Base-by-base conservation (phyloP, 2,329 filamentous ascomycete species). In the Rasamsonia emersonii region DNA sequence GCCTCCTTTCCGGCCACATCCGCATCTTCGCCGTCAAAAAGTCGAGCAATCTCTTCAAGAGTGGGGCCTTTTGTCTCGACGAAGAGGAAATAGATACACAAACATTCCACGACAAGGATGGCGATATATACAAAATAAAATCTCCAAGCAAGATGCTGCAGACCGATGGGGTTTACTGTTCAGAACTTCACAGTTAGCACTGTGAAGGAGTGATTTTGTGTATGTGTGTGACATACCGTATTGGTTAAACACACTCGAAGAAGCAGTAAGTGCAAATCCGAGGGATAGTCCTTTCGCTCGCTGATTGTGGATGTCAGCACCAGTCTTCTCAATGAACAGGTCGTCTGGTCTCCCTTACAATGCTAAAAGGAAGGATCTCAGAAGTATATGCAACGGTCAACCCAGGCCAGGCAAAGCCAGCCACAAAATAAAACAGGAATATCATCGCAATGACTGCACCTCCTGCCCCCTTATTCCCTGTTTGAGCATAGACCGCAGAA, bases 11-110 rank as follows among this genome's bases (percentile, higher is more conserved):
- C 26, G 3, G 36, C 38, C 8, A 40, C 32, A 17, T 40, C 23
- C 16, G 38, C 36, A 33, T 38, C 28, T 25, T 38, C n/a, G 13
- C 41, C 41, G 31, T 45, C 42, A 15, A 45, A 41, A 11, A 38
- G 28, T 8, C 15, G 19, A 3, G 28, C 38, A 32, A 45, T 43
- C 13, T 51, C 46, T 40, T 60, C 54, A 26, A 60, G 33, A 37
- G 51, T 54, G 18, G 42, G 29, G 33, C 55, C 40, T 42, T 58
- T 37, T 3, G 55, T 61, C 41, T 61, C 57, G 2, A 58, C 27
- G 45, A 42, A 35, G 44, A 45, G 36, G 24, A 47, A 42, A 32
- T 42, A 51, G 37, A 56, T 39, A 33, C 53, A 29, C 35, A 50
- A 14, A 38, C 47, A 34, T 35, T 50, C 14, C 37, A 54, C 15